A percentile compares a stretch with the other conserved stretches of the same genome.
Evolutionary conservation across 176 grass and related monocot species (phyloP).

Genomic region (Eleusine indica): DNA sequence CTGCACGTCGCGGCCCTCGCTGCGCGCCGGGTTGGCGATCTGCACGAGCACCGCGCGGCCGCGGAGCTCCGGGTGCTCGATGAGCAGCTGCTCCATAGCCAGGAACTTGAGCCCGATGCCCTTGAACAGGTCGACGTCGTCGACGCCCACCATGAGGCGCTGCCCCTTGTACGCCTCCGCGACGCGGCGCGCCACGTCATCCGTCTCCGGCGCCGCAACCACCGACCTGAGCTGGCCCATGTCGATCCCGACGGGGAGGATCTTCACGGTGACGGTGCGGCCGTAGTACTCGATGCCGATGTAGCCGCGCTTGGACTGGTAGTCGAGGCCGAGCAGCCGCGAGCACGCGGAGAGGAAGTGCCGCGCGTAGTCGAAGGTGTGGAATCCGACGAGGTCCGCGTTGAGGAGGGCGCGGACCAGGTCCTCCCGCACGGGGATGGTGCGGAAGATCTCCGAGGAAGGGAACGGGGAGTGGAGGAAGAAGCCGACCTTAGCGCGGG

Average conservation of each 20-base stretch:
- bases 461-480: slow-evolving; percentile 99
- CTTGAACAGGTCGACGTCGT: slow-evolving; percentile 95
- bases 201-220: slow-evolving; percentile 68
- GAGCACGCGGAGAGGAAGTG: slow-evolving; percentile 92
- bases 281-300: slow-evolving; percentile 97
- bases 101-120: slow-evolving; percentile 96
- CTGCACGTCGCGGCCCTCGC: slow-evolving; percentile 87
- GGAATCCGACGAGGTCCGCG: slow-evolving; percentile 91
- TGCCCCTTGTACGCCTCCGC: slow-evolving; percentile 57
- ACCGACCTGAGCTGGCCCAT: slow-evolving; percentile 81
- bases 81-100: slow-evolving; percentile 82
- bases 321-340: slow-evolving; percentile 70
- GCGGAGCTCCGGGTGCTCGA: slow-evolving; percentile 63
- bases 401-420: slow-evolving; percentile 91
- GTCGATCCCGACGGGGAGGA: slow-evolving; percentile 87
- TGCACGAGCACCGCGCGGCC: slow-evolving; percentile 76
- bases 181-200: slow-evolving; percentile 44
- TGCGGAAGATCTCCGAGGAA: slow-evolving; percentile 92
- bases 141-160: slow-evolving; percentile 79
- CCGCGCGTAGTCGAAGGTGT: slow-evolving; percentile 97
- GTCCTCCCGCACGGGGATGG: slow-evolving; percentile 85
- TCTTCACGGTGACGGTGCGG: slow-evolving; percentile 91
- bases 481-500: slow-evolving; percentile 71
- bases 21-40: slow-evolving; percentile 84
- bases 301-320: slow-evolving; percentile 93